phyloP scores from a whole-genome alignment of 176 grass and related monocot species.

The Alopecurus myosuroides region DNA sequence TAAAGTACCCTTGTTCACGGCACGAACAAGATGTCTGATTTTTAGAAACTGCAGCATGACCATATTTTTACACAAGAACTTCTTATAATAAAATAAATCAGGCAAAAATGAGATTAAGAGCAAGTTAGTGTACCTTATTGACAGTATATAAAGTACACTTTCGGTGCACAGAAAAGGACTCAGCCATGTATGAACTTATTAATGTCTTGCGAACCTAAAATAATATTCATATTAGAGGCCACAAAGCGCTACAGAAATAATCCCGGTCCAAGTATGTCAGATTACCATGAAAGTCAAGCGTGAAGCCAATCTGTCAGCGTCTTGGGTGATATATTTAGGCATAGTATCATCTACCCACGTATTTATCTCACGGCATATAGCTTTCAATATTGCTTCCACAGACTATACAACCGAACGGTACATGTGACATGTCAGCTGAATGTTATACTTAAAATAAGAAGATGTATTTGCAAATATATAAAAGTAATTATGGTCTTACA shows the following conservation, averaged over 20 bases:
- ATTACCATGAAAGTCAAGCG: neutral
- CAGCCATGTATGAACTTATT: neutral
- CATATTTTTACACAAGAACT: neutral
- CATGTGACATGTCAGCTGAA: neutral
- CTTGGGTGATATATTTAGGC: neutral
- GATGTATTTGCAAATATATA: neutral
- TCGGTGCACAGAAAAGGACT: neutral
- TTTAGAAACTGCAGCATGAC: conserved; percentile 35
- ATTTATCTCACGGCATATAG: neutral
- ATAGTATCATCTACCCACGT: neutral
- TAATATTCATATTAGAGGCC: neutral
- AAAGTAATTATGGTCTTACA: neutral
- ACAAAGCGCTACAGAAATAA: neutral
- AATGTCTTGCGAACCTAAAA: neutral
- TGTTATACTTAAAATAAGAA: neutral
- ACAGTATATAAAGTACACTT: conserved; percentile 54
- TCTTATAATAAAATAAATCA: neutral
- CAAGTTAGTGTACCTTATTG: conserved; percentile 25
- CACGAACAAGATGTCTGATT: conserved; percentile 46
- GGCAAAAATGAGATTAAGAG: neutral
- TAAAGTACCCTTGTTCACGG: conserved; percentile 51
- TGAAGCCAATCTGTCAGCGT: neutral
- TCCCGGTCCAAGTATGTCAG: no score
- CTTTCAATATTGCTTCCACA: neutral
- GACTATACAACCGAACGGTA: neutral